These are phyloP conservation scores for Aspergillus cristatus DNA, from an alignment of 495 filamentous ascomycete genomes.

Conservation along the genomic window DNA sequence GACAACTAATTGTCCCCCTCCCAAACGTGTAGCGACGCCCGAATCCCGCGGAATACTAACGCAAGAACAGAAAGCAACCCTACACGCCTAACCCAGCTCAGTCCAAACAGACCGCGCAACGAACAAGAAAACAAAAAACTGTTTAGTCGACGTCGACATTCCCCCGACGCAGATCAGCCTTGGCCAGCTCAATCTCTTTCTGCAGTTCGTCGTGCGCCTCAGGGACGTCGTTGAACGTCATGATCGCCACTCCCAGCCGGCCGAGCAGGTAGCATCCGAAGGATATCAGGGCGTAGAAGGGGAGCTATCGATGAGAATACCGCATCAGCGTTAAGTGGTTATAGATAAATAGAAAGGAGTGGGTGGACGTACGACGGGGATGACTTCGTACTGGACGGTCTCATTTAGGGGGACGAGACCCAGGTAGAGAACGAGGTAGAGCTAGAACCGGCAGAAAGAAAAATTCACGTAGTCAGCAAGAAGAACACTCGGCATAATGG, in stretches of 20 bases:
- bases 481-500: no score
- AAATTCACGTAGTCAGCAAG: no score
- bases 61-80: conserved; percentile 2
- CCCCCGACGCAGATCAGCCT: conserved; percentile 37
- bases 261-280: conserved; percentile 91
- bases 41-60: not conserved
- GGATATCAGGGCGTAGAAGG: conserved; percentile 83
- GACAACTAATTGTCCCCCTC: no score
- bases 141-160: conserved; percentile 43
- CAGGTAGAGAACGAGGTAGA: conserved; percentile 76
- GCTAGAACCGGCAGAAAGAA: not conserved
- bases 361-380: conserved; percentile 39
- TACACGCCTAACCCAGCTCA: no score
- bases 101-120: no score
- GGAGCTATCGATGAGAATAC: conserved; percentile 47
- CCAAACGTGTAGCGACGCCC: no score
- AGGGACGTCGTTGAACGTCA: conserved; percentile 95
- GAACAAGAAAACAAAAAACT: not conserved
- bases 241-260: conserved; percentile 81
- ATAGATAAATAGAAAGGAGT: not conserved
- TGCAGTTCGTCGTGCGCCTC: conserved; percentile 85
- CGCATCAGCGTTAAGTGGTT: not conserved
- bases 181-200: conserved; percentile 47
- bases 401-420: conserved; percentile 76
- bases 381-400: conserved; percentile 45